Conservation (phyloP, 768 basidiomycete species). For the Collybia nuda region DNA sequence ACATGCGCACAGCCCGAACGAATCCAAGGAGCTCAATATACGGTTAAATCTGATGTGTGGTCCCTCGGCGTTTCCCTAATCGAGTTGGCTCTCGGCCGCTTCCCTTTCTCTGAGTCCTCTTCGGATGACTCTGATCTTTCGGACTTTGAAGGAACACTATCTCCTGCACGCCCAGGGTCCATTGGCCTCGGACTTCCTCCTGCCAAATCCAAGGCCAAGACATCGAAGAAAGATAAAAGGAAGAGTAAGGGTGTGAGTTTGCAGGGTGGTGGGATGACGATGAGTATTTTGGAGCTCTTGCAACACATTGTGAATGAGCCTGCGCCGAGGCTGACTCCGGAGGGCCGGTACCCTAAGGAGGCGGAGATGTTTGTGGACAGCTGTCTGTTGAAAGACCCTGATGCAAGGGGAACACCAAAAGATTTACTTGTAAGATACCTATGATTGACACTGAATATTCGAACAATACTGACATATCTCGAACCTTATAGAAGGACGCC, state of each 20-base stretch:
- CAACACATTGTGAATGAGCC: slow-evolving; percentile 99
- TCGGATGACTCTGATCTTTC: slow-evolving; percentile 79
- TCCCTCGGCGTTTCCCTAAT: slow-evolving; percentile 96
- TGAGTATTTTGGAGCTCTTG: slow-evolving; percentile 95
- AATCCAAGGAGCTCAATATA: slow-evolving; percentile 97
- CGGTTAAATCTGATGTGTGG: slow-evolving; percentile 99
- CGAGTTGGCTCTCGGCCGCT: slow-evolving; percentile 94
- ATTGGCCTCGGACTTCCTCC: slow-evolving; percentile 44
- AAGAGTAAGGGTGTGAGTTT: slow-evolving; percentile 92
- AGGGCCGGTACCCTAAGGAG: slow-evolving; percentile 65
- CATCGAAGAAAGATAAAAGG: slow-evolving; percentile 72
- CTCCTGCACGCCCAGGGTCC: slow-evolving; percentile 63
- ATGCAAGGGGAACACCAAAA: slow-evolving; percentile 79
- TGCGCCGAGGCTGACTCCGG: slow-evolving; percentile 81
- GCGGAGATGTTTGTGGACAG: slow-evolving; percentile 87
- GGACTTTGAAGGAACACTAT: slow-evolving; percentile 80
- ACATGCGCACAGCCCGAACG: slow-evolving; percentile 78
- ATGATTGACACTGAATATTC: slow-evolving; percentile 3
- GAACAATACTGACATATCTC: slow-evolving; percentile 5
- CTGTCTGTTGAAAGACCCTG: slow-evolving; percentile 90
- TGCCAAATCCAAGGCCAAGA: slow-evolving; percentile 35
- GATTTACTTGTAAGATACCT: slow-evolving; percentile 68
- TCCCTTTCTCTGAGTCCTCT: slow-evolving; percentile 88
- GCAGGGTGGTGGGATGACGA: slow-evolving; percentile 95
- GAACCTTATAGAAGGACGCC: slow-evolving; percentile 53